Base-by-base conservation (phyloP, 2,329 filamentous ascomycete species). In the Aspergillus cejpii region DNA sequence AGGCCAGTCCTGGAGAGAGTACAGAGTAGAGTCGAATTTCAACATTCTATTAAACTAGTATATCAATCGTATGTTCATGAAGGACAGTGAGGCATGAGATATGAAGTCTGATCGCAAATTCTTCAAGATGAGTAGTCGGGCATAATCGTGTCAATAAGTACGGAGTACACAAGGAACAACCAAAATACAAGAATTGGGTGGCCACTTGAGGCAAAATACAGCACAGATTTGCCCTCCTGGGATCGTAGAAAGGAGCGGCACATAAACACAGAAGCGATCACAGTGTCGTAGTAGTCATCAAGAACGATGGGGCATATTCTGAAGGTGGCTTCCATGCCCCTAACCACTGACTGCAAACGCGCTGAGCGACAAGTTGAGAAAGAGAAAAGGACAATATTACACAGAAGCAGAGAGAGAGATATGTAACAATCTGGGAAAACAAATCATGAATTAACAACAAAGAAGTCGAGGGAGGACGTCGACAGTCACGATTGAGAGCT, bases 391-490 rank as follows among this genome's bases (percentile, higher is more conserved):
- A 34, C 14, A 34, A 34, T 34, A 34, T 34, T 34, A 19, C 31
- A 34, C 31, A 34, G 31, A 34, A 34, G 31, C 17, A 15, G 31
- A 12, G 31, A 34, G 7, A 15, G 31, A 12, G 31, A 34, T 34
- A 34, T 34, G 31, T 11, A 11, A 34, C 31, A 34, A 19, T 5
- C 17, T 19, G 14, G 17, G 15, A 11, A 19, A 17, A 10, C 17
- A 47, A 52, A 45, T 56, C 52, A 52, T 34, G 31, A 10, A 19
- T 8, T 24, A 5, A 24, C 5, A 24, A 24, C 23, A 34, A 17
- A 34, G 6, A 34, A 20, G 31, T 34, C 31, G 17, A 17, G 31
- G 11, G 21, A 42, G 31, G 39, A 42, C 27, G 41, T 27, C 36
- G n/a, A 40, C 37, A 37, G 31, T 34, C 17, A 34, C 19, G 39